Base-by-base conservation (phyloP, 352 stramenopile genomes). In the Phytophthora vignae region DNA sequence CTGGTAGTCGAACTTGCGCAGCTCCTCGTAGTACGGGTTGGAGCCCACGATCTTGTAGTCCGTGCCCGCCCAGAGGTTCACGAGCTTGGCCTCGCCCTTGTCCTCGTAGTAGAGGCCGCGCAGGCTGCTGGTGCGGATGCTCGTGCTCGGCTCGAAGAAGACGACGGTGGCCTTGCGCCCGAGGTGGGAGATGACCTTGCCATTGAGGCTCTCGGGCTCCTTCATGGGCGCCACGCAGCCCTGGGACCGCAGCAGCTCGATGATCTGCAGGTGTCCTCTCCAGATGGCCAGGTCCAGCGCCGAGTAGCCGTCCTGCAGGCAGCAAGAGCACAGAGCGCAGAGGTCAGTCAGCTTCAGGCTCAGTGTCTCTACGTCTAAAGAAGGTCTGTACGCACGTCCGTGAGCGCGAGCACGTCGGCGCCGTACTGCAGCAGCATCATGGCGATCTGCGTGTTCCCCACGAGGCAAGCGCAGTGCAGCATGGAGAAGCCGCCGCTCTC, bases 391-490 rank as follows among this genome's bases (percentile, higher is more conserved):
- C 9, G 10, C 10, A 53, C 46, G 44, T 95, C 88, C 0, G 88
- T 94, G 49, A 95, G 83, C 29, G 88, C 83, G 58, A 89, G 79
- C 38, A 94, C 83, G 71, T 93, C 87, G 4, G 88, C 81, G 59
- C 87, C 83, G 66, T 85, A 93, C 70, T 95, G 88, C 31, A 95
- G 76, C 40, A 95, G 72, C 88, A 95, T 95, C 84, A 95, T 92
- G n/a, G 90, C 80, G 77, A 95, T 92, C 77, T 95, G 85, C 53
- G 85, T 93, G 70, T 95, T 92, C 19, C 88, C 88, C 38, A 84
- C 85, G 42, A 95, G 78, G 49, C 78, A 76, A 42, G 88, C 87
- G 42, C 87, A 91, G 72, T 95, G 88, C 22, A 95, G 73, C 88
- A 95, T 95, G 12, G 74, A 88, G 69, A 95, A 95, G 48, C 88